Evolutionary conservation across 805 yeast genomes (phyloP).

Genomic region (Pichia rugopelliculosa): DNA sequence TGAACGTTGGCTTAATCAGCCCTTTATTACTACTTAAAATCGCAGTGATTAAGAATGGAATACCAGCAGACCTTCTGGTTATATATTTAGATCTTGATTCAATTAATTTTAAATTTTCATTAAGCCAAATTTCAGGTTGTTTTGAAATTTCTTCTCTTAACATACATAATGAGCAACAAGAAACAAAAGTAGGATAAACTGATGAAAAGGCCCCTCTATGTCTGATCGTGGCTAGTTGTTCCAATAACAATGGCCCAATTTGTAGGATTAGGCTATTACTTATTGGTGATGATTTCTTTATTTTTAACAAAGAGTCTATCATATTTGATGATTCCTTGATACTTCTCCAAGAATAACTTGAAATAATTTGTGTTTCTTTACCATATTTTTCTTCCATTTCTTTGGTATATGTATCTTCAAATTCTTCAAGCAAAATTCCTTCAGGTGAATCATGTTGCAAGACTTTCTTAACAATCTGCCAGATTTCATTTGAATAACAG

Average conservation of each 20-base stretch:
- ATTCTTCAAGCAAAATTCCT: conserved; percentile 47
- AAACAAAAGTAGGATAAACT: conserved; percentile 70
- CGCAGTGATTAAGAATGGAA: conserved; percentile 74
- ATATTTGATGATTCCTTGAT: conserved; percentile 66
- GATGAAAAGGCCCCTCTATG: conserved; percentile 93
- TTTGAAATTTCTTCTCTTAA: conserved; percentile 22
- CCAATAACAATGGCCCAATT: conserved; percentile 50
- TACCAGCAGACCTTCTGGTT: conserved; percentile 87
- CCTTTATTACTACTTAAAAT: conserved; percentile 49
- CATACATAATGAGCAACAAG: conserved; percentile 55
- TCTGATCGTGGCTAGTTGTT: conserved; percentile 64
- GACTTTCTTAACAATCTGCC: conserved; percentile 41
- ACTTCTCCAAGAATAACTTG: conserved; percentile 76
- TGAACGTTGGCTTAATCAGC: conserved; percentile 44
- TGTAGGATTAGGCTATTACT: conserved; percentile 23
- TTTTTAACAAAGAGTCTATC: conserved; percentile 36
- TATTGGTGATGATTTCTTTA: conserved; percentile 18
- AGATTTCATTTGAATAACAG: conserved; percentile 19
- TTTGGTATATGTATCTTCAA: conserved; percentile 31
- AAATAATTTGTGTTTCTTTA: conserved; percentile 37
- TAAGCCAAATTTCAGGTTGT: conserved; percentile 52
- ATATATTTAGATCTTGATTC: conserved; percentile 57
- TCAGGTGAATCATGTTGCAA: conserved; percentile 67
- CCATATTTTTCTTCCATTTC: conserved; percentile 29
- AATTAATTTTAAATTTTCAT: conserved; percentile 37